Evolutionary conservation across 2,329 filamentous ascomycete genomes (phyloP).

Genomic region (Penicillium decumbens): DNA sequence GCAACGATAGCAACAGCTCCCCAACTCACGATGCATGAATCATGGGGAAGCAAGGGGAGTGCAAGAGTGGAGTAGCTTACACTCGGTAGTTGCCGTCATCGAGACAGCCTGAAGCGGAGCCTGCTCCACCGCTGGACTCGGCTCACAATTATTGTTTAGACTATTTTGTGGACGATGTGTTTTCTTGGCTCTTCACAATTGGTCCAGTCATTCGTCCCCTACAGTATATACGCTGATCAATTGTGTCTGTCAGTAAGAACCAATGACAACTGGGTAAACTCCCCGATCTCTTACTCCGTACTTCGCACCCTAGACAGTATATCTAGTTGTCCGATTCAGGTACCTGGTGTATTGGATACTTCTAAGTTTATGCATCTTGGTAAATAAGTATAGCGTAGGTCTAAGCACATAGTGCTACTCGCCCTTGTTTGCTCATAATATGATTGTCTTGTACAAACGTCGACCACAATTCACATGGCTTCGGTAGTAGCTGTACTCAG

Average conservation of each 20-base stretch:
- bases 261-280: not conserved
- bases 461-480: not conserved
- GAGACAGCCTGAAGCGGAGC: not conserved
- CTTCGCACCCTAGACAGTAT: no score
- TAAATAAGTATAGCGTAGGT: not conserved
- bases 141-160: not conserved
- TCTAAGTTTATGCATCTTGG: not conserved
- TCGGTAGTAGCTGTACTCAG: not conserved
- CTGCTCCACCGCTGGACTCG: not conserved
- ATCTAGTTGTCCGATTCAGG: not conserved
- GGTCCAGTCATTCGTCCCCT: not conserved
- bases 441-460: not conserved
- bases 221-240: not conserved
- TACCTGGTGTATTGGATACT: not conserved
- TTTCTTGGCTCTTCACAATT: not conserved
- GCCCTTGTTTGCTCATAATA: not conserved
- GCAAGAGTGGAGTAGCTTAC: constrained; percentile 2
- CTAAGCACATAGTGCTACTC: not conserved
- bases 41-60: constrained; percentile 6
- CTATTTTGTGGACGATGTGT: not conserved
- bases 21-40: not conserved
- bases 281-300: not conserved
- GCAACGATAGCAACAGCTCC: not conserved
- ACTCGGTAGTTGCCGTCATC: constrained; percentile 9
- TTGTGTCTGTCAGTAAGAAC: not conserved